These are phyloP conservation scores for Babesia ovata DNA, from an alignment of 169 alveolate species.

Conservation along the genomic window DNA sequence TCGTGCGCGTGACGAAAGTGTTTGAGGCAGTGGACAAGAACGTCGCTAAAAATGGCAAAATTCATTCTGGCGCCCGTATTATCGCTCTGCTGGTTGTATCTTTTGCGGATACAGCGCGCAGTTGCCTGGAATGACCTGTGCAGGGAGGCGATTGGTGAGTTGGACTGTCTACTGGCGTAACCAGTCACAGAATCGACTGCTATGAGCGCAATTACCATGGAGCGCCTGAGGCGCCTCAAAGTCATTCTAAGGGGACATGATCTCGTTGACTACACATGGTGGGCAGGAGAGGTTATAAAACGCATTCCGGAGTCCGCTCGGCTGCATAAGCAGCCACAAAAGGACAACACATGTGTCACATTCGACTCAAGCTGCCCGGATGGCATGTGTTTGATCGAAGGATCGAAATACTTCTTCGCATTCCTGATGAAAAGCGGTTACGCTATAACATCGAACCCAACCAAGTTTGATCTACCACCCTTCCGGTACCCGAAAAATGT, in stretches of 20 bases:
- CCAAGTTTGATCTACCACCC: constrained; percentile 11
- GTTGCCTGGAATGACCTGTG: constrained; percentile 63
- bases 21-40: neutral
- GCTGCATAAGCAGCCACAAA: constrained; percentile 58
- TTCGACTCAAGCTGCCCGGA: constrained; percentile 61
- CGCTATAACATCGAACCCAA: neutral
- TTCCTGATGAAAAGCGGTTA: constrained; percentile 52
- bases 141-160: constrained; percentile 69
- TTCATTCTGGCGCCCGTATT: neutral
- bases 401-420: constrained; percentile 69
- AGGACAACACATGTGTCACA: constrained; percentile 47
- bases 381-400: constrained; percentile 72
- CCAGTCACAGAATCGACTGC: constrained; percentile 72
- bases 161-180: neutral
- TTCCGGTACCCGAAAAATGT: constrained; percentile 77
- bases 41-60: neutral
- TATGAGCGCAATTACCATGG: constrained; percentile 75
- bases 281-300: constrained; percentile 72
- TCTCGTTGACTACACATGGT: constrained; percentile 76
- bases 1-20: neutral
- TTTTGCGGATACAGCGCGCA: constrained; percentile 22
- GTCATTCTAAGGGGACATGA: constrained; percentile 71
- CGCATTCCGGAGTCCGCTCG: constrained; percentile 63
- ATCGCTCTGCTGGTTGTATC: neutral
- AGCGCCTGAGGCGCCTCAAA: constrained; percentile 73